Base-by-base conservation (phyloP, 164 flowering plant species). In the Warburgia ugandensis region DNA sequence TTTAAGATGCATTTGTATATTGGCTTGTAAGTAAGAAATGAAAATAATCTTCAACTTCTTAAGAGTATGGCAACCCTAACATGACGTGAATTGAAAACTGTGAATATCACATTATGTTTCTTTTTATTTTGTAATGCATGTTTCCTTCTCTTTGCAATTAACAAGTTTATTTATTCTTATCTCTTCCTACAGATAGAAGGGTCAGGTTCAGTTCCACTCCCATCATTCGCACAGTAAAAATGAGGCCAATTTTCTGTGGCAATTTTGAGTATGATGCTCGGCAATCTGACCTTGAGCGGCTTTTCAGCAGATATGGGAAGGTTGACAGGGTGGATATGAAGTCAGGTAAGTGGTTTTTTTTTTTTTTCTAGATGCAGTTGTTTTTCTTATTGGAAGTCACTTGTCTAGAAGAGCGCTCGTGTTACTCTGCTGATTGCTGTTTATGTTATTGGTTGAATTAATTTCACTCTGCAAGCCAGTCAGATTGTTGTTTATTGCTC, bases 251-350 rank as follows among this genome's bases (percentile, higher is more conserved):
- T 23, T 92, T 87, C 63, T 88, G 96, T 68, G 98, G 98, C 2
- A 92, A 92, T 61, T 70, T 92, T 52, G 98, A 92, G 48, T 83
- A 71, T 67, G 96, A 92, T 62, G 88, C 88, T 2, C 83, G 96
- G 3, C 88, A 80, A 49, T 73, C 86, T 53, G 98, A 92, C 17
- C 59, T 92, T 55, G 98, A 92, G 64, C 73, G 91, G 11, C 85
- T 88, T 29, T 92, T 92, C 67, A 71, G 75, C 48, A 75, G 66
- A 70, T 88, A 88, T 73, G 98, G 98, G 52, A 85, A 71, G 69
- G 96, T 88, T 53, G 96, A 92, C 20, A 72, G 91, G 57, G 94
- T 88, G 48, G 98, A 92, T 70, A 75, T 92, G 91, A 92, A 88
- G 66, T 74, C 98, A 68, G 98, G 98, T 92, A 40, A 72, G 80